Base-by-base conservation (phyloP, 2,329 filamentous ascomycete species). In the Bipolaris oryzae region DNA sequence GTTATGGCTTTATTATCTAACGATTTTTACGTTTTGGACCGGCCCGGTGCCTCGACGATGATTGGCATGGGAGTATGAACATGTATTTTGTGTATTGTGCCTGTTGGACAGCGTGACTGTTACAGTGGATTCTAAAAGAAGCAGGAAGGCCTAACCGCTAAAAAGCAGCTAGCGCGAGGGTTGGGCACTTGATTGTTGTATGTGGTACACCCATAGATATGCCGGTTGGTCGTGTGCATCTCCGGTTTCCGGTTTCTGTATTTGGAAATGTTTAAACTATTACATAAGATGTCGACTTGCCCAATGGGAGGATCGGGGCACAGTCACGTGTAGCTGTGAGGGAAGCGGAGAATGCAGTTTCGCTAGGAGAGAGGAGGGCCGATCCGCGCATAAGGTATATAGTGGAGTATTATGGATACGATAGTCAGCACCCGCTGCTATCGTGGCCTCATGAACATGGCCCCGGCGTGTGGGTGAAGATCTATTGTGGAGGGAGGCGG, bases 331-430 rank as follows among this genome's bases (percentile, higher is more conserved):
- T 11, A 3, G 42, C n/a, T 44, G 23, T 3, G 3, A 21, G 42
- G 31, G 25, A 33, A 31, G 23, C 25, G n/a, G 35, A 44, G 23
- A 44, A 31, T 33, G 23, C 13, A 15, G 38, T 15, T 4, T n/a
- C 42, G 25, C 42, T 44, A 44, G 42, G 25, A 28, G 33, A 44
- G 42, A 44, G 42, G 42, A 44, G 42, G 42, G 42, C 42, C 42
- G 42, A 44, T 18, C 42, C 42, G 42, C n/a, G 25, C 25, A 44
- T 44, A 15, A 25, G n/a, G n/a, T 16, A 44, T 10, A 25, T 18
- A 21, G 41, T 44, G 42, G 42, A 44, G 42, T 44, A 15, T 44
- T 18, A 25, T 13, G 42, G 42, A 31, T 44, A 25, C 15, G 23
- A 20, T 13, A 13, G 31, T 18, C 41, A 28, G 15, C 18, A 20